phyloP scores from a whole-genome alignment of 108 stramenopile genomes.

The Licmophora abbreviata region DNA sequence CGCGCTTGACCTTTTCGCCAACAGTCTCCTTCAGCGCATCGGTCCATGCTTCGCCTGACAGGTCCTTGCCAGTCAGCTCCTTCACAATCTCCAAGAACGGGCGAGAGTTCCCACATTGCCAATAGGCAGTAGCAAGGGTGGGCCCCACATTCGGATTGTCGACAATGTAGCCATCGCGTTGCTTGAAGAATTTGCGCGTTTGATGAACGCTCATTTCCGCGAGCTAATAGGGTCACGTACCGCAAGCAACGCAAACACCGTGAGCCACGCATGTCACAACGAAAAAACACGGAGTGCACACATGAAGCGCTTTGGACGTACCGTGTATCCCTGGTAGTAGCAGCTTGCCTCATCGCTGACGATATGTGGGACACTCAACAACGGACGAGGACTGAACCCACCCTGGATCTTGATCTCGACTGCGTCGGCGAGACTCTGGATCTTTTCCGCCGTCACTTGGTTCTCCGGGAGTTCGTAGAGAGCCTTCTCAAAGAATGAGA shows the following conservation, averaged over 20 bases:
- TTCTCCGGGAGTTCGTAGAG: slow-evolving; percentile 62
- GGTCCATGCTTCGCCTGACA: slow-evolving; percentile 61
- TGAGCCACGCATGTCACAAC: neutral
- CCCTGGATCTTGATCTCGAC: slow-evolving; percentile 60
- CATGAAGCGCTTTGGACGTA: slow-evolving; percentile 8
- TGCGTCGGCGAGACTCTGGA: slow-evolving; percentile 47
- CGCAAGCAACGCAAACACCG: too few relatives aligned
- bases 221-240: slow-evolving; percentile 8
- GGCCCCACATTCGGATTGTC: slow-evolving; percentile 68
- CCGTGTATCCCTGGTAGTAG: slow-evolving; percentile 54
- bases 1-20: slow-evolving; percentile 47
- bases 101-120: slow-evolving; percentile 58
- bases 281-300: neutral
- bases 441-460: slow-evolving; percentile 43
- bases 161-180: slow-evolving; percentile 50
- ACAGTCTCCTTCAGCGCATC: slow-evolving; percentile 39
- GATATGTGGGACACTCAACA: slow-evolving; percentile 58
- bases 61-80: slow-evolving; percentile 52
- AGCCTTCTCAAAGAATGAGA: slow-evolving; percentile 69
- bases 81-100: slow-evolving; percentile 58
- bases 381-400: slow-evolving; percentile 48
- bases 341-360: slow-evolving; percentile 61
- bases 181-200: slow-evolving; percentile 52
- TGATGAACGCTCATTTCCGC: slow-evolving; percentile 79
- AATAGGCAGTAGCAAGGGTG: slow-evolving; percentile 40